Percentiles rank a stretch among this genome's conserved stretches.
Conservation (phyloP, 1,284 basidiomycete species). For the Ceratobasidium sp. region DNA sequence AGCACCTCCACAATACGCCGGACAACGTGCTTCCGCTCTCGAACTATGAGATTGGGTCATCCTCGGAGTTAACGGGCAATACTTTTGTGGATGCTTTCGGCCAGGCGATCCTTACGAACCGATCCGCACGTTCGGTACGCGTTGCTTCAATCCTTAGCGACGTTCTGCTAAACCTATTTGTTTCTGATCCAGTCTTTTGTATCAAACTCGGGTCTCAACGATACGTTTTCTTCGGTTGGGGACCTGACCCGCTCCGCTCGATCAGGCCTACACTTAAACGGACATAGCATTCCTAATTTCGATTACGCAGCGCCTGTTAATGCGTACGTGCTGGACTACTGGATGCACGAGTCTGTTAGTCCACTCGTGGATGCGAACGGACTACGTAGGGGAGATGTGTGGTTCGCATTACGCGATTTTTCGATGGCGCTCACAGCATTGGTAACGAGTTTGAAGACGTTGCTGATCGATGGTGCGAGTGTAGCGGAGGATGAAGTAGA, state of each 20-base stretch:
- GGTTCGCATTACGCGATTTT: slow-evolving; percentile 74
- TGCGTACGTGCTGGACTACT: slow-evolving; percentile 77
- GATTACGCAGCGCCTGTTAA: slow-evolving; percentile 65
- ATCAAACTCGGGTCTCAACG: slow-evolving; percentile 73
- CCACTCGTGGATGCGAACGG: slow-evolving; percentile 63
- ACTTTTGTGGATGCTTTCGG: not conserved
- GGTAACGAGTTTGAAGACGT: slow-evolving; percentile 62
- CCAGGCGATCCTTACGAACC: slow-evolving; percentile 55
- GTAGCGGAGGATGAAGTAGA: slow-evolving; percentile 49
- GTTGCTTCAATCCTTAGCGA: slow-evolving; percentile 61
- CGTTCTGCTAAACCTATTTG: not conserved
- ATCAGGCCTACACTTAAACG: slow-evolving; percentile 67
- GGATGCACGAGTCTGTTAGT: slow-evolving; percentile 62
- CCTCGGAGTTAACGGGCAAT: not conserved
- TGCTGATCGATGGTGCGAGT: slow-evolving; percentile 54
- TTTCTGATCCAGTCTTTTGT: slow-evolving; percentile 60
- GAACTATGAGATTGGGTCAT: not conserved
- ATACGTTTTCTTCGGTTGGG: slow-evolving; percentile 64
- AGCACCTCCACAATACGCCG: slow-evolving; percentile 59
- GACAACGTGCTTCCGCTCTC: slow-evolving; percentile 64
- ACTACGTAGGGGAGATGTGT: slow-evolving; percentile 70
- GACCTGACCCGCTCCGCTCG: slow-evolving; percentile 69
- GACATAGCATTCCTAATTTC: slow-evolving; percentile 71
- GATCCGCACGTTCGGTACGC: slow-evolving; percentile 58
- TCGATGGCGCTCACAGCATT: slow-evolving; percentile 65